These are phyloP conservation scores for Eutreptiella sp. DNA, from an alignment of 208 protist genomes.

Conservation along the genomic window DNA sequence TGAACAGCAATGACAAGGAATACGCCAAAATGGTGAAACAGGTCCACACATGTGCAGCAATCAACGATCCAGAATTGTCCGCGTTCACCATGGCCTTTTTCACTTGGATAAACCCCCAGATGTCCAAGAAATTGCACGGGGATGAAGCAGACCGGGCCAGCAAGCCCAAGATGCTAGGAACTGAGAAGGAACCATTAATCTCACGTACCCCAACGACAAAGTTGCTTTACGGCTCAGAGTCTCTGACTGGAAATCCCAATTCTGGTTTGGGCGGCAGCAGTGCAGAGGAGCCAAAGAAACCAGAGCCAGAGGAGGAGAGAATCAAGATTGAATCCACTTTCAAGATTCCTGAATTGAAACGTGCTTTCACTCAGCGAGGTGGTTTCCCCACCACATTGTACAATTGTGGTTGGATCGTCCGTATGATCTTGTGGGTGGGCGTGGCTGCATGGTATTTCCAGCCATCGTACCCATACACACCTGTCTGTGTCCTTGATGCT, in stretches of 20 bases:
- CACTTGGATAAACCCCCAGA: too few relatives aligned
- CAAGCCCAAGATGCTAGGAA: too few relatives aligned
- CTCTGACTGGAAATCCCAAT: too few relatives aligned
- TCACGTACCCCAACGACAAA: too few relatives aligned
- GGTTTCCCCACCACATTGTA: slow-evolving; percentile 11
- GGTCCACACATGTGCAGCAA: slow-evolving; percentile 8
- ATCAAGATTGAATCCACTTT: not conserved
- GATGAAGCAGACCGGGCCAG: too few relatives aligned
- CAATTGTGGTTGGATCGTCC: slow-evolving; percentile 17
- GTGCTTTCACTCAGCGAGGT: slow-evolving; percentile 14
- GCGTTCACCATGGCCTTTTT: slow-evolving; percentile 12
- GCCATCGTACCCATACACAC: not conserved
- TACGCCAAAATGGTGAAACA: slow-evolving; percentile 21
- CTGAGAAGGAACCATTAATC: too few relatives aligned
- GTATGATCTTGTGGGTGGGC: slow-evolving; percentile 20
- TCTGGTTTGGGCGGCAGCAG: too few relatives aligned
- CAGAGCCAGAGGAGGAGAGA: too few relatives aligned
- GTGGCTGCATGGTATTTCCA: slow-evolving; percentile 14
- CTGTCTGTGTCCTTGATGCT: not conserved
- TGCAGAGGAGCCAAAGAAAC: too few relatives aligned
- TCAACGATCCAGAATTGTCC: slow-evolving; percentile 10
- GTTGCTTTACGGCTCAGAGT: too few relatives aligned
- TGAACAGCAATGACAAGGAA: not conserved
- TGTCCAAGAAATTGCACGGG: too few relatives aligned
- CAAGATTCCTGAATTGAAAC: not conserved